Conservation (phyloP, 1,284 basidiomycete genomes). For the Entoloma clypeatum region DNA sequence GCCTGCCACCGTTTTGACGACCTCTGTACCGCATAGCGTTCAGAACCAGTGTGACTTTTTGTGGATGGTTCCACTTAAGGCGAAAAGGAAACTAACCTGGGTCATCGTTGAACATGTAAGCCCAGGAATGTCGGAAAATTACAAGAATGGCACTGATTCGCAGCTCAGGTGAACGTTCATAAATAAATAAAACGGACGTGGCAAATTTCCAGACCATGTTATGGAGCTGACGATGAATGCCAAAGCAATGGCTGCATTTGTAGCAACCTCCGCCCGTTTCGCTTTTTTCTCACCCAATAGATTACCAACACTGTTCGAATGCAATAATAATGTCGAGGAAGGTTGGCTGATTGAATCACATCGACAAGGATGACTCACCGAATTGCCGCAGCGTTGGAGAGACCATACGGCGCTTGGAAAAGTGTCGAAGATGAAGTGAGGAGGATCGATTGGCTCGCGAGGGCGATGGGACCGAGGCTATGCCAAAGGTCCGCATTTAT, state of each 20-base stretch:
- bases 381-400: conserved; percentile 79
- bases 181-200: conserved; percentile 52
- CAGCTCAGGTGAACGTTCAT: too few relatives aligned
- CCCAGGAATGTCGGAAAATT: conserved; percentile 71
- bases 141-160: too few relatives aligned
- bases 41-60: too few relatives aligned
- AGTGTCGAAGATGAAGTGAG: conserved; percentile 72
- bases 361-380: conserved; percentile 39
- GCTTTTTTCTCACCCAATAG: conserved; percentile 72
- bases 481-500: not conserved
- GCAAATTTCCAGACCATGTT: conserved; percentile 53
- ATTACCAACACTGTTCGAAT: conserved; percentile 67
- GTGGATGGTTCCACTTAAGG: too few relatives aligned
- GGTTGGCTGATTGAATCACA: not conserved
- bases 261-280: conserved; percentile 60
- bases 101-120: conserved; percentile 82
- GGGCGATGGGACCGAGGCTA: conserved; percentile 49
- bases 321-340: not conserved
- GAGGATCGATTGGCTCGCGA: conserved; percentile 73
- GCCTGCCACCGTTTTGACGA: conserved; percentile 60
- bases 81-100: conserved; percentile 50
- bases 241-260: conserved; percentile 59
- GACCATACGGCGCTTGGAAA: conserved; percentile 80
- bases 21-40: too few relatives aligned
- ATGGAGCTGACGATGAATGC: conserved; percentile 53